Evolutionary conservation across 148 eudicot genomes (phyloP).

Genomic region (Polygonum aviculare): DNA sequence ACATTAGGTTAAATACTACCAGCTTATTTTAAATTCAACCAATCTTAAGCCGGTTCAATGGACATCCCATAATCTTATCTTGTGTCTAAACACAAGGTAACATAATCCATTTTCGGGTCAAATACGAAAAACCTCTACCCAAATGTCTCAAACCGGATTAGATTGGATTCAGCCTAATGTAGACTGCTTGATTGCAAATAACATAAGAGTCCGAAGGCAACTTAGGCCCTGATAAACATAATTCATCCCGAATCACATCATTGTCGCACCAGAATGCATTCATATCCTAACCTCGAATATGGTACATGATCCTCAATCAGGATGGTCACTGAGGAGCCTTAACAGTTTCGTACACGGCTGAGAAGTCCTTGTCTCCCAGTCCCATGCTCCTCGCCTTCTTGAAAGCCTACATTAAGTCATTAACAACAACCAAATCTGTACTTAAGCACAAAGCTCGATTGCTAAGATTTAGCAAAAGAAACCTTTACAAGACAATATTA

Average conservation of each 20-base stretch:
- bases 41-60: background rate
- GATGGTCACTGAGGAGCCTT: conserved; percentile 33
- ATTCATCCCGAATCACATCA: background rate
- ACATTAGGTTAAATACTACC: background rate
- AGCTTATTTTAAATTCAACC: background rate
- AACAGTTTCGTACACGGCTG: conserved; percentile 79
- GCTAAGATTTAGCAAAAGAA: background rate
- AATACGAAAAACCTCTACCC: background rate
- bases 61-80: background rate
- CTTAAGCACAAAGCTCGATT: background rate
- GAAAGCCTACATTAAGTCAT: conserved; percentile 42
- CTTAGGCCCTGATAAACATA: background rate
- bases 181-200: background rate
- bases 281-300: background rate
- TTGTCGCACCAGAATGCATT: background rate
- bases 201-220: background rate
- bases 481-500: background rate
- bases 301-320: conserved; percentile 11
- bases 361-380: conserved; percentile 83
- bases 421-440: background rate
- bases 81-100: background rate
- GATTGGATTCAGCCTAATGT: background rate
- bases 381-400: conserved; percentile 92
- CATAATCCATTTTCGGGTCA: background rate
- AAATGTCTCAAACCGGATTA: background rate